Evolutionary conservation across 2,329 filamentous ascomycete species (phyloP).

Genomic region (Beauveria sp.): DNA sequence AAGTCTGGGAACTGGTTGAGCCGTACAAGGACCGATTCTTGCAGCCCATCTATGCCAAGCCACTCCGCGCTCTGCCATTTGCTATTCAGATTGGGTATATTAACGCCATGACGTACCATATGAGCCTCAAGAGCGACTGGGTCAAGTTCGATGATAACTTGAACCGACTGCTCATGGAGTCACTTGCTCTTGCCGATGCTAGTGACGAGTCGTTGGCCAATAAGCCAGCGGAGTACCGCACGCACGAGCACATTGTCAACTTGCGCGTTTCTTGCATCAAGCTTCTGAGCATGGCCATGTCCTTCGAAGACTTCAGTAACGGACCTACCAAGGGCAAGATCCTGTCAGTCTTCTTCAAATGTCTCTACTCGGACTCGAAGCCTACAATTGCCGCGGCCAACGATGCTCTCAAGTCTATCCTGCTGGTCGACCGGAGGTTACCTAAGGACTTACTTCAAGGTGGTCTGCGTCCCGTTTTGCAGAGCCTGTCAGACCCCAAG

Average conservation of each 20-base stretch:
- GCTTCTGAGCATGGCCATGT: constrained; percentile 86
- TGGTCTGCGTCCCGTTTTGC: constrained; percentile 87
- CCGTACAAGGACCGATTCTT: constrained; percentile 86
- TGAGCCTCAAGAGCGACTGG: constrained; percentile 82
- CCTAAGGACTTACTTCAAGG: constrained; percentile 94
- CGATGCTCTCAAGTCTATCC: constrained; percentile 76
- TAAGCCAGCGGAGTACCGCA: constrained; percentile 91
- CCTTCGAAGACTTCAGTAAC: constrained; percentile 83
- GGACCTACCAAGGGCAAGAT: constrained; percentile 61
- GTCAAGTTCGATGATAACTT: constrained; percentile 87
- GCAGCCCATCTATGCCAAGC: constrained; percentile 92
- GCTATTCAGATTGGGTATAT: constrained; percentile 96
- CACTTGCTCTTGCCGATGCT: constrained; percentile 85
- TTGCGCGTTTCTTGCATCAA: constrained; percentile 89
- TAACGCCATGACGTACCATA: constrained; percentile 91
- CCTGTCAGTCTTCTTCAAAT: constrained; percentile 96
- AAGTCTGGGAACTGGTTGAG: constrained; percentile 80
- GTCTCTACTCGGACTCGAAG: constrained; percentile 84
- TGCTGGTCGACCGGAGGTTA: constrained; percentile 82
- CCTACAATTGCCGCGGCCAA: constrained; percentile 93
- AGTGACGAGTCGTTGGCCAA: constrained; percentile 85
- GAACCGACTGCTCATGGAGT: constrained; percentile 86
- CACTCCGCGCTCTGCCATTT: constrained; percentile 85
- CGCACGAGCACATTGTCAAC: constrained; percentile 89
- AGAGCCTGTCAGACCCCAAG: constrained; percentile 90